Conservation (phyloP, 495 filamentous ascomycete genomes). For the Copromyces sp. region DNA sequence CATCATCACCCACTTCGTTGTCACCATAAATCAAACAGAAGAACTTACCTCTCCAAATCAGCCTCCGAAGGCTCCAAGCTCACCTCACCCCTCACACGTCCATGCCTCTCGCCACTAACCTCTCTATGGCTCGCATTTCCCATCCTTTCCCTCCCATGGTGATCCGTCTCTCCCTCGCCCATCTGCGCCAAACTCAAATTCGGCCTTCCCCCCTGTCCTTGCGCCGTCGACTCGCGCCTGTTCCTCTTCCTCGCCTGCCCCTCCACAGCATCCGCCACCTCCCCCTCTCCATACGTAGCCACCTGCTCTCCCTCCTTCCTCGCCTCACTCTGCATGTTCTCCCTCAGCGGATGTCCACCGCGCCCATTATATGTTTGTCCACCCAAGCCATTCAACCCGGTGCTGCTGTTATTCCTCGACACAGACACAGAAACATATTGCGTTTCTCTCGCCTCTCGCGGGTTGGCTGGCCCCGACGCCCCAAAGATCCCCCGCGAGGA, state of each 20-base stretch:
- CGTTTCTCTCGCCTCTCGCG: conserved; percentile 7
- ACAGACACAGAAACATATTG: not conserved
- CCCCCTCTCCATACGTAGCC: conserved; percentile 42
- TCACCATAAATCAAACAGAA: not conserved
- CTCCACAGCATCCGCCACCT: conserved; percentile 41
- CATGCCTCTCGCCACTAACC: conserved; percentile 5
- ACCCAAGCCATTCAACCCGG: not conserved
- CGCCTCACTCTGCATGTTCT: conserved; percentile 3
- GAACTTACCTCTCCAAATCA: conserved; percentile 31
- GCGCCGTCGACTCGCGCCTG: not conserved
- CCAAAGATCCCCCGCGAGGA: conserved; percentile 30
- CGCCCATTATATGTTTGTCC: not conserved
- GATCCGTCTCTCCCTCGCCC: not conserved
- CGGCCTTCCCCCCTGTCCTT: not conserved
- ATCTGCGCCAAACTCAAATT: not conserved
- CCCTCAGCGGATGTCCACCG: not conserved
- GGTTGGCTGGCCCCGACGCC: conserved; percentile 12
- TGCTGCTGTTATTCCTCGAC: not conserved
- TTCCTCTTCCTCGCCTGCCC: conserved; percentile 23
- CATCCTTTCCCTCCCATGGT: not conserved
- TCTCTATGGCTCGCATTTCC: not conserved
- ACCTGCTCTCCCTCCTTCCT: conserved; percentile 48
- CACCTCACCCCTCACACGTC: conserved; percentile 15
- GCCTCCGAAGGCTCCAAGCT: conserved; percentile 23
- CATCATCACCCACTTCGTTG: not conserved